Evolutionary conservation across 2,329 filamentous ascomycete genomes (phyloP), one percentile per base, ranked within the genome.

Genomic region (Metarhizium sp.): DNA sequence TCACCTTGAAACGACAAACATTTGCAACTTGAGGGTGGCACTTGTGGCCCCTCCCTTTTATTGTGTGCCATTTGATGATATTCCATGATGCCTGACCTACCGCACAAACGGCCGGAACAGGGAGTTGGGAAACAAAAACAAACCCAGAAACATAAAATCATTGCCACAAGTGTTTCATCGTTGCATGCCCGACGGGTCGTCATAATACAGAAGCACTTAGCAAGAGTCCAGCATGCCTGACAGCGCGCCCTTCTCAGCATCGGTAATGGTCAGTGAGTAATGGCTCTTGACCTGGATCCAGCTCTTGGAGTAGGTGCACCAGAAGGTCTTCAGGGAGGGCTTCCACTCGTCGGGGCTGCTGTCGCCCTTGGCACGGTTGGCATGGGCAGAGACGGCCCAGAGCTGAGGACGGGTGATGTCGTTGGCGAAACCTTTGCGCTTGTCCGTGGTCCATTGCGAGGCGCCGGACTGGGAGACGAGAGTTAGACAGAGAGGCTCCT

Each of bases 211-310:
- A 16, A 6, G 20, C 8, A 11, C 16, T 57, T 60, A 71, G 56
- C 69, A 72, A 7, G 55, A 62, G 55, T 64, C 59, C 47, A 72
- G 60, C 66, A 72, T 71, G 51, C 70, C 74, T 1, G 72, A 73
- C 59, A 92, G 70, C 0, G 87, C 86, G 16, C 71, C 71, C 77
- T 89, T 90, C 78, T 95, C 89, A 0, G 81, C 82, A 50, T 75
- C 75, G 1, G 86, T 92, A 58, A 94, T 74, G 16, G 79, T 86
- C 61, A 95, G 71, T 1, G 67, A 68, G 67, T 87, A 94, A 63
- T 83, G 80, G 63, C 77, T 81, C 81, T 94, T 95, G 61, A 95
- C 88, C 64, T 82, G 79, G 45, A 92, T 78, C 85, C 86, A 95
- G 66, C 85, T 82, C 66, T 80, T 78, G 14, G 88, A 86, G 65